Conservation (phyloP, 352 stramenopile genomes). For the Pythium myriotylum region DNA sequence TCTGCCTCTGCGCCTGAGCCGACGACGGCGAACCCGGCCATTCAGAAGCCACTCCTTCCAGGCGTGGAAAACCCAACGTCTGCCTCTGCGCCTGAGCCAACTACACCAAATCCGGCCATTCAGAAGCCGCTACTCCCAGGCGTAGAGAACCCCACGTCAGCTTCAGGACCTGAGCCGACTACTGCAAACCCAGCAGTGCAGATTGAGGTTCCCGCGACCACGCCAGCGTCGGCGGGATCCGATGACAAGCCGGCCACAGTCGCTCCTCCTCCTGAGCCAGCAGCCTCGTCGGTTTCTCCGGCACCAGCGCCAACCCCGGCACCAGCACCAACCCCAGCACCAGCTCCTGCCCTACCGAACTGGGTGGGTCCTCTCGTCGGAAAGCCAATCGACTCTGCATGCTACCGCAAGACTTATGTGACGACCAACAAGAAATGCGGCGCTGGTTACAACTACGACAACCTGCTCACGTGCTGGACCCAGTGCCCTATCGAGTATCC, state of each 20-base stretch:
- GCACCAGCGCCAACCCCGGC: not conserved
- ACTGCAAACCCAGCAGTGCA: too few relatives aligned
- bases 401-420: constrained; percentile 38
- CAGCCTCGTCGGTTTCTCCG: not conserved
- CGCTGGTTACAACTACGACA: constrained; percentile 48
- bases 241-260: not conserved
- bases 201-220: too few relatives aligned
- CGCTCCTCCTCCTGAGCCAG: not conserved
- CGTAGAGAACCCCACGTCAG: not conserved
- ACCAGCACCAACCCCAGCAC: not conserved
- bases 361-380: constrained; percentile 26
- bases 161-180: not conserved
- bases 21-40: not conserved
- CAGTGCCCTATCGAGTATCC: constrained; percentile 61
- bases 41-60: too few relatives aligned
- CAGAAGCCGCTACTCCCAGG: too few relatives aligned
- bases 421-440: constrained; percentile 39
- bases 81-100: not conserved
- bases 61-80: not conserved
- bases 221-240: too few relatives aligned
- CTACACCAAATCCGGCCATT: too few relatives aligned
- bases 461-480: constrained; percentile 55
- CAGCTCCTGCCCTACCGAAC: constrained; percentile 3
- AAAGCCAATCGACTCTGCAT: constrained; percentile 23
- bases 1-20: not conserved